Base-by-base conservation (phyloP, 2,329 filamentous ascomycete genomes). In the Aspergillus tamarii region DNA sequence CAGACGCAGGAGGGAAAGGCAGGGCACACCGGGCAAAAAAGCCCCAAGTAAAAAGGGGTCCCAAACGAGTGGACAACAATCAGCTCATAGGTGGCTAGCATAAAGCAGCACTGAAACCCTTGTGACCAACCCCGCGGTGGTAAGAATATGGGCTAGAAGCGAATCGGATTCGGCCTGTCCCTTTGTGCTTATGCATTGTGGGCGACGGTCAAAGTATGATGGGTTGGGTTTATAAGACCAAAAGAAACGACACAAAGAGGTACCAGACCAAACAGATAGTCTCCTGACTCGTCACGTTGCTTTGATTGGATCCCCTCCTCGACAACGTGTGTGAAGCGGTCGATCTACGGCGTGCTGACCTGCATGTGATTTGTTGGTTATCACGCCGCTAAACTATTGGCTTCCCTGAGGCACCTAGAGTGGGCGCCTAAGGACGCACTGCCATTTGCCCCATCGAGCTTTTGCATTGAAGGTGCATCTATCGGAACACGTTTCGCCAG, bases 361-460 rank as follows among this genome's bases (percentile, higher is more conserved):
- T 59, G 60, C 52, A 45, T 58, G 32, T 66, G 28, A 72, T 74
- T 74, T 62, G 73, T 67, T 60, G 57, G 63, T 48, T 66, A 65
- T 74, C 73, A 75, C 65, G 63, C 54, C 32, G 26, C n/a, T 32
- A 26, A n/a, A 56, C 28, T 14, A 12, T 59, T 59, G 14, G 53
- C 39, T 61, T 23, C 43, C 19, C 36, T 53, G 46, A 60, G 34
- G 43, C 45, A 53, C 48, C 50, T 11, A 52, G n/a, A 59, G 50
- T 64, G 61, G 67, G 71, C 71, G 71, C 71, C 65, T 73, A 72
- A 69, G 59, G 64, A 66, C 57, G 57, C 45, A 48, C 41, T 60
- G 48, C 41, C 61, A 70, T 67, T 70, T 69, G 66, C 39, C 39
- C 39, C 16, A 59, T 65, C 48, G 34, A 36, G 14, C 34, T 36